A percentile compares a stretch with the other conserved stretches of the same genome.
These are phyloP conservation scores for Phytopythium kandeliae DNA, from an alignment of 352 stramenopile species.

Conservation along the genomic window DNA sequence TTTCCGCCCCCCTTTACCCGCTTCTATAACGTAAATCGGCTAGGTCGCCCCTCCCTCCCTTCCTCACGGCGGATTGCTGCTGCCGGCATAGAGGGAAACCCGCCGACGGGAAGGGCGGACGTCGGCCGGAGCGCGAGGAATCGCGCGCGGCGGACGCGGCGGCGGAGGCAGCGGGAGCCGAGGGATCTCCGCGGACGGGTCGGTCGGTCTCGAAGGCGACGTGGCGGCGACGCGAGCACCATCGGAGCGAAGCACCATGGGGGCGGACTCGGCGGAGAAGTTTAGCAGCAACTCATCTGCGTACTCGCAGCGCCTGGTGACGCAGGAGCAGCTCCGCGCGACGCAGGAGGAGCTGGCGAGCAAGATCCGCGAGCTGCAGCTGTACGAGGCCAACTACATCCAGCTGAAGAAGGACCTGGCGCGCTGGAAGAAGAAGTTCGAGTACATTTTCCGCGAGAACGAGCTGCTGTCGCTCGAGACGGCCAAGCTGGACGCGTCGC, in stretches of 20 bases:
- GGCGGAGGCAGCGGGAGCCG: too few species aligned
- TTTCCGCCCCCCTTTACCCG: too few species aligned
- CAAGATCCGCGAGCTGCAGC: constrained; percentile 78
- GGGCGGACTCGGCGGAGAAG: constrained; percentile 17
- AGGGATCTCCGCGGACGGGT: too few species aligned
- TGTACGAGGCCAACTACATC: constrained; percentile 80
- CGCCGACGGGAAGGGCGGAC: too few species aligned
- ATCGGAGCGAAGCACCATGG: constrained; percentile 1
- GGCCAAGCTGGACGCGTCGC: constrained; percentile 74
- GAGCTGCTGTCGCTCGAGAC: constrained; percentile 79
- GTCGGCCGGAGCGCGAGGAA: too few species aligned
- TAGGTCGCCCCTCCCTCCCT: too few species aligned
- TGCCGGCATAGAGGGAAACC: too few species aligned
- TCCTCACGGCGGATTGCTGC: too few species aligned
- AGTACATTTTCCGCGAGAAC: constrained; percentile 85
- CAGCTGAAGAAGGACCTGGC: constrained; percentile 68
- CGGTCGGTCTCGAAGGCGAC: neutral
- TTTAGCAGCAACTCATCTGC: constrained; percentile 62
- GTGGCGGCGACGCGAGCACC: too few species aligned
- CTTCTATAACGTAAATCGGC: too few species aligned
- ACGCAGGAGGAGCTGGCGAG: constrained; percentile 72
- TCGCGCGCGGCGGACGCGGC: too few species aligned
- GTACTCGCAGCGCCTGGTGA: constrained; percentile 58
- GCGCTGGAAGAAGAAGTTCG: constrained; percentile 86
- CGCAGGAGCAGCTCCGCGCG: constrained; percentile 56